These are phyloP conservation scores for Fragaria iinumae DNA, from an alignment of 306 rosid genomes.

Conservation along the genomic window DNA sequence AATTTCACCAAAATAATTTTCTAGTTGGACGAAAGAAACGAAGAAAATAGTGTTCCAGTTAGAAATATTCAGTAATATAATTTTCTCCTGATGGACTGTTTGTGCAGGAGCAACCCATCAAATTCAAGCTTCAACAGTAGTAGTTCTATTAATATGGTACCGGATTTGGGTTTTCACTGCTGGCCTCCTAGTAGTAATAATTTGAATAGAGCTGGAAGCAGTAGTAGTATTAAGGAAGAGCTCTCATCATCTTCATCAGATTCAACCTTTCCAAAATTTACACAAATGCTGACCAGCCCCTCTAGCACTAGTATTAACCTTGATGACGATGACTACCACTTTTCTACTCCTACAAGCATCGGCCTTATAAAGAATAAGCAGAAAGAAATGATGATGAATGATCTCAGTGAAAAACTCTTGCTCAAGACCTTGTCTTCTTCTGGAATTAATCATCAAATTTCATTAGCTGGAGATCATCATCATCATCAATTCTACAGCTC, in stretches of 20 bases:
- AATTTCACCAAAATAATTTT: no score
- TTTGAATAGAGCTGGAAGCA: slow-evolving; percentile 5
- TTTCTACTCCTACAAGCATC: slow-evolving; percentile 16
- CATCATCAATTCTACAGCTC: slow-evolving; percentile 18
- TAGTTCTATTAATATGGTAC: slow-evolving; percentile 11
- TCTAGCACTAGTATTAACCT: slow-evolving; percentile 19
- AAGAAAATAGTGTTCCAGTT: neutral
- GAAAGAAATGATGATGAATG: slow-evolving; percentile 31
- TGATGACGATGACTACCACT: slow-evolving; percentile 25
- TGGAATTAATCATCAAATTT: slow-evolving; percentile 9
- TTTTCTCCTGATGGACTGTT: neutral
- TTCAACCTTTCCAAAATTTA: slow-evolving; percentile 48
- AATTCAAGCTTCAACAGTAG: slow-evolving; percentile 6
- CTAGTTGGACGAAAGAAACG: no score
- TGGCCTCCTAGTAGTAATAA: slow-evolving; percentile 16
- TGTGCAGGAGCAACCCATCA: slow-evolving; percentile 10
- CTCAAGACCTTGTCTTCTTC: slow-evolving; percentile 45
- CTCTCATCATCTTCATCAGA: slow-evolving; percentile 29
- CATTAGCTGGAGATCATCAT: neutral
- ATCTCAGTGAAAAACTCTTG: slow-evolving; percentile 55
- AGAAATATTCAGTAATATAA: neutral
- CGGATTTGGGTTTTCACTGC: slow-evolving; percentile 27
- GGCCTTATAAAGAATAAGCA: slow-evolving; percentile 31
- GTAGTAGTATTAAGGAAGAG: slow-evolving; percentile 47
- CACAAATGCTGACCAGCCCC: slow-evolving; percentile 46